Evolutionary conservation across 2,329 filamentous ascomycete species (phyloP).

Genomic region (Cyclaneusma minus): DNA sequence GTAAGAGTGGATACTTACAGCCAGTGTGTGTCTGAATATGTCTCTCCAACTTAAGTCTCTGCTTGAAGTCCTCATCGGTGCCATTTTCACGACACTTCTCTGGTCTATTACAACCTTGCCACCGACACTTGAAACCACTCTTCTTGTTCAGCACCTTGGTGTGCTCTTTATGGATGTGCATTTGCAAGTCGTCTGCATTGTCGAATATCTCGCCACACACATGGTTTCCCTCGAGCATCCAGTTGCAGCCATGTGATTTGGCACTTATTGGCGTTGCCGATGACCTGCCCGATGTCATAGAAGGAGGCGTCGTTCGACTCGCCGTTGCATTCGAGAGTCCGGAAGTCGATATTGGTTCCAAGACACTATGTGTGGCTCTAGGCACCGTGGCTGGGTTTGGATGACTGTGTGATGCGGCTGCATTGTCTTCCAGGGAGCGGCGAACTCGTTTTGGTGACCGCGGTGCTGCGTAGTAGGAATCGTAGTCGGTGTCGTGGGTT

Average conservation of each 20-base stretch:
- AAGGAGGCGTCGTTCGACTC: slow-evolving; percentile 1
- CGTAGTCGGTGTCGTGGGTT: too few relatives aligned
- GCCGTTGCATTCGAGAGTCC: slow-evolving; percentile 1
- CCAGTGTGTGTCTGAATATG: slow-evolving; percentile 52
- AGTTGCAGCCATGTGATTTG: neutral
- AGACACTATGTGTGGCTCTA: too few relatives aligned
- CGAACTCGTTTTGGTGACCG: too few relatives aligned
- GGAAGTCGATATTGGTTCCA: slow-evolving; percentile 1
- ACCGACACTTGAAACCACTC: slow-evolving; percentile 35
- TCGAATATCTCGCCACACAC: slow-evolving; percentile 11
- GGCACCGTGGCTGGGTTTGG: too few relatives aligned
- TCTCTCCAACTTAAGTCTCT: slow-evolving; percentile 47
- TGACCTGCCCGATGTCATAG: slow-evolving; percentile 1
- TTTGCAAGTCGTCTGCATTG: slow-evolving; percentile 22
- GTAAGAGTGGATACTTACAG: slow-evolving; percentile 38
- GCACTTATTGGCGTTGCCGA: neutral
- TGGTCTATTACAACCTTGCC: slow-evolving; percentile 36
- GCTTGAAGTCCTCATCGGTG: slow-evolving; percentile 36
- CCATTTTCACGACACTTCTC: slow-evolving; percentile 15
- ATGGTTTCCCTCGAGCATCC: too few relatives aligned
- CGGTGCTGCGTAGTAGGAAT: too few relatives aligned
- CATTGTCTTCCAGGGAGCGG: too few relatives aligned
- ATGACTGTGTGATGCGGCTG: too few relatives aligned
- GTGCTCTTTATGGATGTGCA: slow-evolving; percentile 36
- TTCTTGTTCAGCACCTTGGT: slow-evolving; percentile 28